These are phyloP conservation scores for Ceratobasidium sp. DNA, from an alignment of 1,284 basidiomycete genomes.

Conservation along the genomic window DNA sequence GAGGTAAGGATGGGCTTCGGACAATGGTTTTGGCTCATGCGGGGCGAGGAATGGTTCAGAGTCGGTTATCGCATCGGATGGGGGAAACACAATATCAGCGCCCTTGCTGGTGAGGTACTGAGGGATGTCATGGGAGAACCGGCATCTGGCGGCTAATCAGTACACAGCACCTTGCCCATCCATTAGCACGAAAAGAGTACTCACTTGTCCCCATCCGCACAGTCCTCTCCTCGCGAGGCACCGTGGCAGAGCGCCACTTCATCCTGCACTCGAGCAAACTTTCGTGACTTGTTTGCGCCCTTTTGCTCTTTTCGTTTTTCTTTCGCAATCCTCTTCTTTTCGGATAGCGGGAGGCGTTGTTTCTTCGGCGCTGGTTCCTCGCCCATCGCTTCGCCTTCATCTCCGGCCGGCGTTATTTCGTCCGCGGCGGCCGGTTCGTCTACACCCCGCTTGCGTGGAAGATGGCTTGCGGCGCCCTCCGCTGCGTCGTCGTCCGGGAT, in stretches of 20 bases:
- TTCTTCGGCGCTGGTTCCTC: constrained; percentile 49
- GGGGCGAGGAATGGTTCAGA: constrained; percentile 65
- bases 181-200: constrained; percentile 49
- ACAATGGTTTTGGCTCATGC: constrained; percentile 48
- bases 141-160: constrained; percentile 66
- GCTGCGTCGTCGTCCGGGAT: constrained; percentile 78
- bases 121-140: constrained; percentile 81
- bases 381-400: constrained; percentile 48
- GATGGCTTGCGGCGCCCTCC: constrained; percentile 67
- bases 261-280: constrained; percentile 76
- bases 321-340: constrained; percentile 35
- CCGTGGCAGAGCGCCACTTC: constrained; percentile 81
- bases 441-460: constrained; percentile 23
- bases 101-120: constrained; percentile 83
- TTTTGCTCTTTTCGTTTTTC: constrained; percentile 74
- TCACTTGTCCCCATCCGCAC: constrained; percentile 72
- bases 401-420: constrained; percentile 48
- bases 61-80: constrained; percentile 57
- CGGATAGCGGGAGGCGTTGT: constrained; percentile 36
- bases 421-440: neutral
- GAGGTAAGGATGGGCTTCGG: constrained; percentile 56
- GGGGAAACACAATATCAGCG: constrained; percentile 72
- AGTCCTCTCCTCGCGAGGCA: constrained; percentile 69
- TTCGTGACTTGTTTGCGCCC: constrained; percentile 81
- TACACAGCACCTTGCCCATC: constrained; percentile 22